Evolutionary conservation across 148 eudicot genomes (phyloP).

Genomic region (Silene conica): DNA sequence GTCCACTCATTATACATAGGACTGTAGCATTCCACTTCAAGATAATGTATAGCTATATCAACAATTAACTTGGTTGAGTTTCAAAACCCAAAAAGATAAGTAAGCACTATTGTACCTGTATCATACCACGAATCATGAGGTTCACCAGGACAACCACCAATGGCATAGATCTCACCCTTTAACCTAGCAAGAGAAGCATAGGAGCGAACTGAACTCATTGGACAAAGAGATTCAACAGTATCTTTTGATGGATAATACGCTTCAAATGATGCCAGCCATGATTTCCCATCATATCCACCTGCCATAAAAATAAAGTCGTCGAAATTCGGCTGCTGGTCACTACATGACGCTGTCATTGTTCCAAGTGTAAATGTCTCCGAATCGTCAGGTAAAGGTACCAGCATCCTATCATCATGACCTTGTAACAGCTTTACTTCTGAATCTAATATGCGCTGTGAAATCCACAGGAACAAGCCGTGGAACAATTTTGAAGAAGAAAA

Average conservation of each 20-base stretch:
- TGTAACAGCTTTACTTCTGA: constrained; percentile 21
- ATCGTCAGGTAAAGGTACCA: constrained; percentile 24
- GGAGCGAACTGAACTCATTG: constrained; percentile 53
- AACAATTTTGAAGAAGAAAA: not conserved
- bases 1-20: constrained; percentile 51
- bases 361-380: too few relatives aligned
- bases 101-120: constrained; percentile 43
- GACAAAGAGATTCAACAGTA: constrained; percentile 40
- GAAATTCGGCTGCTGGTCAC: constrained; percentile 32
- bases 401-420: constrained; percentile 25
- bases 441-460: too few relatives aligned
- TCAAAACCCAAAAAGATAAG: constrained; percentile 1
- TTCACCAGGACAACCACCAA: constrained; percentile 57
- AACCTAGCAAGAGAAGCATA: constrained; percentile 53
- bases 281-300: constrained; percentile 72
- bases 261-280: constrained; percentile 53
- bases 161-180: constrained; percentile 52
- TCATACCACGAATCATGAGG: constrained; percentile 44
- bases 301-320: constrained; percentile 43
- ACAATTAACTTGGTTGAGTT: not conserved
- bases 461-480: not conserved
- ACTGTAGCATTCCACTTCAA: constrained; percentile 71
- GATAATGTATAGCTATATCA: constrained; percentile 16
- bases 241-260: constrained; percentile 55
- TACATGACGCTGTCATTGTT: constrained; percentile 15